Percentiles rank a stretch among this genome's conserved stretches.
Evolutionary conservation across 768 basidiomycete genomes (phyloP).

Genomic region (Boletus vermiculosoides): DNA sequence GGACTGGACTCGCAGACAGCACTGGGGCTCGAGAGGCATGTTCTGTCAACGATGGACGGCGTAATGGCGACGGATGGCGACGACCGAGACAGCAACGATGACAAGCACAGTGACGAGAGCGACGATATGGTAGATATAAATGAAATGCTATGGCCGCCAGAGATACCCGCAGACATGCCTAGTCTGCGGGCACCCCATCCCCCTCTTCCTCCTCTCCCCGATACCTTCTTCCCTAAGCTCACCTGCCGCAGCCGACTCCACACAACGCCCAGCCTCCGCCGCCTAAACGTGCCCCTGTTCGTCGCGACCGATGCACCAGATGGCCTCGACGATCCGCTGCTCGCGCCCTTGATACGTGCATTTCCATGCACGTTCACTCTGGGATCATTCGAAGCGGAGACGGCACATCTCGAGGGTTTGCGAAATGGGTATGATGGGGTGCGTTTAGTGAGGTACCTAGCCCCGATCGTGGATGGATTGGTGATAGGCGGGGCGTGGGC

Average conservation of each 20-base stretch:
- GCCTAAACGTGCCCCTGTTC: slow-evolving; percentile 60
- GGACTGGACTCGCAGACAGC: slow-evolving; percentile 40
- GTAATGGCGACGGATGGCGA: not conserved
- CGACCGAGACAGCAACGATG: not conserved
- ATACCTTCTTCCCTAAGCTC: slow-evolving; percentile 6
- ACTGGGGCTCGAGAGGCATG: slow-evolving; percentile 26
- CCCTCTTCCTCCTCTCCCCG: slow-evolving; percentile 26
- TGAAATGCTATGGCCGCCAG: slow-evolving; percentile 13
- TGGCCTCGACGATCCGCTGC: slow-evolving; percentile 40
- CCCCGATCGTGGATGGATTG: slow-evolving; percentile 71
- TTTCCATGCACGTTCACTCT: slow-evolving; percentile 69
- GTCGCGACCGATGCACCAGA: slow-evolving; percentile 59
- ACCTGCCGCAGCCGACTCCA: slow-evolving; percentile 44
- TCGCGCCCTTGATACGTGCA: slow-evolving; percentile 45
- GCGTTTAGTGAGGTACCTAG: slow-evolving; percentile 43
- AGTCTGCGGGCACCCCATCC: slow-evolving; percentile 29
- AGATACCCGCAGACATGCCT: slow-evolving; percentile 18
- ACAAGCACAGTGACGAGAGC: not conserved
- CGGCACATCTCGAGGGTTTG: slow-evolving; percentile 34
- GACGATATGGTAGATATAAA: not conserved
- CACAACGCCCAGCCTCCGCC: slow-evolving; percentile 28
- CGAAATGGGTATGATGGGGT: slow-evolving; percentile 50
- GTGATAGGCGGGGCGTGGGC: slow-evolving; percentile 56
- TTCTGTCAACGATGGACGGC: not conserved
- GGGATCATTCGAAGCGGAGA: slow-evolving; percentile 43